Conservation (phyloP, 2,329 filamentous ascomycete species). For the Xylariaceae sp. region DNA sequence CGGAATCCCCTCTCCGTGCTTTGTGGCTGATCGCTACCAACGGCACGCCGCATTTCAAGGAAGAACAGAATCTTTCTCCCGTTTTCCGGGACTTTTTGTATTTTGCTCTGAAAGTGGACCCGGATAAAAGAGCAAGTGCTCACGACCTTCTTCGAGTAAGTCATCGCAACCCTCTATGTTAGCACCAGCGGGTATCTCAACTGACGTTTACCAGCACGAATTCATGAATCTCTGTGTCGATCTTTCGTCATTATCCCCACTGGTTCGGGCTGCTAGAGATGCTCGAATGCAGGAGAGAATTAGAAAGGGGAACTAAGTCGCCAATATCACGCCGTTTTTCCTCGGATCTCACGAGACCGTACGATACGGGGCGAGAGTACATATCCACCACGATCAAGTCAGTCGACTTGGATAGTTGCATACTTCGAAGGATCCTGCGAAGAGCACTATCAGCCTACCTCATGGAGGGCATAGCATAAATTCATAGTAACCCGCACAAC, state of each 20-base stretch:
- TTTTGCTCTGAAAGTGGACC: constrained; percentile 92
- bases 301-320: constrained; percentile 50
- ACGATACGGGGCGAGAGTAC: constrained; percentile 7
- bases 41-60: constrained; percentile 91
- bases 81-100: constrained; percentile 89
- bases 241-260: constrained; percentile 70
- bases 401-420: constrained; percentile 18
- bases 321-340: constrained; percentile 1
- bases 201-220: constrained; percentile 54
- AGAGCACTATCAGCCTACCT: constrained; percentile 11
- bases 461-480: constrained; percentile 13
- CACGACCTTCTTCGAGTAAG: constrained; percentile 88
- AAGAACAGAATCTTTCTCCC: constrained; percentile 73
- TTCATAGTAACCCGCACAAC: constrained; percentile 8
- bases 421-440: constrained; percentile 11
- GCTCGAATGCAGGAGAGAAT: constrained; percentile 82
- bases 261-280: constrained; percentile 79
- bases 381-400: background rate
- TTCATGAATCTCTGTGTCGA: constrained; percentile 76
- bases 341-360: constrained; percentile 8
- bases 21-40: constrained; percentile 96
- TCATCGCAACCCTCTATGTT: constrained; percentile 22
- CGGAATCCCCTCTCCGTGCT: constrained; percentile 86
- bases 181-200: background rate
- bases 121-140: constrained; percentile 91